These are phyloP conservation scores for Rutstroemia sp. DNA, from an alignment of 2,329 filamentous ascomycete genomes.

Conservation along the genomic window DNA sequence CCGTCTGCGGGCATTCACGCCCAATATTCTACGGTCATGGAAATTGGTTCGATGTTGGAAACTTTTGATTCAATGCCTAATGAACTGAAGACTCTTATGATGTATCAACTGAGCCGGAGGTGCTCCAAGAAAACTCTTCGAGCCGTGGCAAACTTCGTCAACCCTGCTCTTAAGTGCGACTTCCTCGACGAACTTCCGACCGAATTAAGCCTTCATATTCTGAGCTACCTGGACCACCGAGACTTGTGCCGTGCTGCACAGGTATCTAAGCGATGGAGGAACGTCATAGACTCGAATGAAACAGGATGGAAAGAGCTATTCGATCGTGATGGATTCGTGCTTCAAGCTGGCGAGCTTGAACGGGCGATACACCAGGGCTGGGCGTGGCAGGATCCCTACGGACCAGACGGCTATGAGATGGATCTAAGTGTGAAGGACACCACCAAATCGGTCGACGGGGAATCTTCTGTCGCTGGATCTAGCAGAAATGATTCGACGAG, in stretches of 20 bases:
- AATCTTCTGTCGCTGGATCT: slow-evolving; percentile 29
- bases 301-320: slow-evolving; percentile 93
- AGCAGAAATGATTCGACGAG: slow-evolving; percentile 13
- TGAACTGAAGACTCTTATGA: slow-evolving; percentile 89
- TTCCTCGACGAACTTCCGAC: slow-evolving; percentile 77
- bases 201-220: slow-evolving; percentile 80
- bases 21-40: slow-evolving; percentile 46
- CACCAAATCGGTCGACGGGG: slow-evolving; percentile 46
- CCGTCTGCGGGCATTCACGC: slow-evolving; percentile 20
- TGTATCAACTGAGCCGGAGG: slow-evolving; percentile 88
- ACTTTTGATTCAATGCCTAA: slow-evolving; percentile 86
- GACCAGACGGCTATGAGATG: slow-evolving; percentile 66
- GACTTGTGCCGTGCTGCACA: slow-evolving; percentile 87
- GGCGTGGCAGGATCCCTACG: slow-evolving; percentile 91
- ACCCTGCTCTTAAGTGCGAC: slow-evolving; percentile 90
- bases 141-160: slow-evolving; percentile 83
- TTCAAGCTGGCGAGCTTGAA: slow-evolving; percentile 76
- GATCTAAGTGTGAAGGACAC: slow-evolving; percentile 57
- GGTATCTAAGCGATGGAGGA: slow-evolving; percentile 90
- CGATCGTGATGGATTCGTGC: slow-evolving; percentile 70
- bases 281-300: slow-evolving; percentile 86
- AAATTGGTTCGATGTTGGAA: slow-evolving; percentile 80
- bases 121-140: slow-evolving; percentile 85
- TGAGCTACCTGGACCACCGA: slow-evolving; percentile 76
- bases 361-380: slow-evolving; percentile 85